These are phyloP conservation scores for Parasarocladium wereldwijsianum DNA, from an alignment of 2,329 filamentous ascomycete genomes.

Conservation along the genomic window DNA sequence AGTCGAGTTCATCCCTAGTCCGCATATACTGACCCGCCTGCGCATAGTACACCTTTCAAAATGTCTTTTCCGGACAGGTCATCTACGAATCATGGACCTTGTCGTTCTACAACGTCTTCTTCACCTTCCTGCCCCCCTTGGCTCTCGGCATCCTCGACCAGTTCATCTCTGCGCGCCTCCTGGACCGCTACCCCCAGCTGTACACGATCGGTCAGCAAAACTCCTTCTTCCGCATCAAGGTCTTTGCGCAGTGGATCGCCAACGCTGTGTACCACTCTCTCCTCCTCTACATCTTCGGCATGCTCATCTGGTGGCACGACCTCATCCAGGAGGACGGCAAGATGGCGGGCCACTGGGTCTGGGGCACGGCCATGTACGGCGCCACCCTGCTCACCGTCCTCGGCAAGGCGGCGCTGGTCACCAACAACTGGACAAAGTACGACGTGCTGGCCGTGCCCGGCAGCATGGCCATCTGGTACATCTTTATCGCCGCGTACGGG, in stretches of 20 bases:
- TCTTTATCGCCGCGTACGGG: constrained; percentile 77
- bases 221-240: constrained; percentile 82
- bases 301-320: constrained; percentile 72
- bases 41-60: constrained; percentile 82
- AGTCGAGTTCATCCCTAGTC: too few species aligned
- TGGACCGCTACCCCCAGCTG: constrained; percentile 92
- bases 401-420: constrained; percentile 86
- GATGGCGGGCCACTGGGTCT: constrained; percentile 89
- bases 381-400: constrained; percentile 87
- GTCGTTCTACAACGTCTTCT: constrained; percentile 99
- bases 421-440: constrained; percentile 98
- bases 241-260: constrained; percentile 82
- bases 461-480: constrained; percentile 81
- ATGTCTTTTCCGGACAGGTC: constrained; percentile 91
- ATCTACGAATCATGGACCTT: constrained; percentile 99
- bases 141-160: constrained; percentile 95
- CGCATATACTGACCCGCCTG: constrained; percentile 11
- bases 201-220: constrained; percentile 90
- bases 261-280: constrained; percentile 95
- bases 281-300: constrained; percentile 73
- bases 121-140: constrained; percentile 84
- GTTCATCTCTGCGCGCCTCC: constrained; percentile 82
- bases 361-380: constrained; percentile 91
- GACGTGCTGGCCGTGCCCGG: constrained; percentile 91
- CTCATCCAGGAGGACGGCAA: constrained; percentile 65